Conservation (phyloP, 1,139 yeast species). For the Magnusiomyces magnusii region DNA sequence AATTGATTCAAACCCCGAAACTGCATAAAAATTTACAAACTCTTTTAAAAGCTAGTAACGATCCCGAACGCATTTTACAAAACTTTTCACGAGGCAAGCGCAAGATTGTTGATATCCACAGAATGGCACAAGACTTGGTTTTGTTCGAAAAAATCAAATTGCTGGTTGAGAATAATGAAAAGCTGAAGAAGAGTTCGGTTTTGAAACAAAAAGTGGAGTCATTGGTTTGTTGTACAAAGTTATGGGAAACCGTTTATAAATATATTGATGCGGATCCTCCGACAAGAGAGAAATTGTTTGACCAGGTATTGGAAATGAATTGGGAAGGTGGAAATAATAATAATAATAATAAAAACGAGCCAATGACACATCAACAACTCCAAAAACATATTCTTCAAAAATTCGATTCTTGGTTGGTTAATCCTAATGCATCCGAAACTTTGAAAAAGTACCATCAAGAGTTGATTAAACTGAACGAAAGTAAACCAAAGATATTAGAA, state of each 20-base stretch:
- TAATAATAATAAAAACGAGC: background rate
- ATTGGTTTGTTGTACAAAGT: conserved; percentile 19
- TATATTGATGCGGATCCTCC: conserved; percentile 26
- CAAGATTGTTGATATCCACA: conserved; percentile 40
- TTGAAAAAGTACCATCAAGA: background rate
- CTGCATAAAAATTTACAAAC: conserved; percentile 34
- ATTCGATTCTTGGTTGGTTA: background rate
- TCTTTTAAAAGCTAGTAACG: conserved; percentile 37
- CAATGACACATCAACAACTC: background rate
- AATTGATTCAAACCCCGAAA: conserved; percentile 40
- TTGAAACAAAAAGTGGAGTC: conserved; percentile 17
- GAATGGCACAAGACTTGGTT: conserved; percentile 38
- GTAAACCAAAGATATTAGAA: background rate
- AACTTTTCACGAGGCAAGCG: conserved; percentile 41
- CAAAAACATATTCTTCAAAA: background rate
- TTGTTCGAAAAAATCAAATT: conserved; percentile 17
- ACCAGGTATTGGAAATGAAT: background rate
- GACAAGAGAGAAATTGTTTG: background rate
- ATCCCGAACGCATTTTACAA: conserved; percentile 49
- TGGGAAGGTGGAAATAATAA: background rate
- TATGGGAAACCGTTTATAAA: conserved; percentile 26
- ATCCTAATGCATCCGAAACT: background rate
- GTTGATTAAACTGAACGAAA: background rate
- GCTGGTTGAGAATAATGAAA: background rate
- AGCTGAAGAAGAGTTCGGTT: background rate